Evolutionary conservation across 2,329 filamentous ascomycete genomes (phyloP).

Genomic region (Penicillium italicum): DNA sequence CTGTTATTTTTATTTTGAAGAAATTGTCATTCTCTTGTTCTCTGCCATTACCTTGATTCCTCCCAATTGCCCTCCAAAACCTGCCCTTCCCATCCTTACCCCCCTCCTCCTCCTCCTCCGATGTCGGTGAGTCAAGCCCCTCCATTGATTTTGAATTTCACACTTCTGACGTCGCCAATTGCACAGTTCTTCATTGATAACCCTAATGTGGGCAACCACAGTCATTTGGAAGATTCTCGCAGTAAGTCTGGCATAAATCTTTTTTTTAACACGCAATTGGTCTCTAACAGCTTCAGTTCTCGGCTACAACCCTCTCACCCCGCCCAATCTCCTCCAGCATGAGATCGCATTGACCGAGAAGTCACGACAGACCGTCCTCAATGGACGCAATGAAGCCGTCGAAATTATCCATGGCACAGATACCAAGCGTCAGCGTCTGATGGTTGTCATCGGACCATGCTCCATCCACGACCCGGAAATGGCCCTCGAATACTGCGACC

Average conservation of each 20-base stretch:
- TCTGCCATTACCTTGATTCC: neutral
- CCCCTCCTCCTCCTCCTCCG: neutral
- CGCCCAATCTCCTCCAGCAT: constrained; percentile 91
- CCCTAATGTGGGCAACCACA: constrained; percentile 71
- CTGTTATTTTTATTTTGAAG: neutral
- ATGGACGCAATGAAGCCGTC: constrained; percentile 58
- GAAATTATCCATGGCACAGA: constrained; percentile 60
- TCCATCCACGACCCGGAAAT: constrained; percentile 93
- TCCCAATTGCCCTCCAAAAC: constrained; percentile 4
- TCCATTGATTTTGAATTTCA: constrained; percentile 9
- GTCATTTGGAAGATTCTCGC: constrained; percentile 74
- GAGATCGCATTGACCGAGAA: constrained; percentile 62
- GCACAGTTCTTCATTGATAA: constrained; percentile 71
- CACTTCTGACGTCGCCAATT: constrained; percentile 11
- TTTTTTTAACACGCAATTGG: neutral
- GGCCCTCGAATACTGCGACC: constrained; percentile 88
- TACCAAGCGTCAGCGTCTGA: constrained; percentile 52
- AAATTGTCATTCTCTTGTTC: neutral
- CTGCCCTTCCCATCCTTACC: neutral
- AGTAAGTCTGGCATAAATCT: constrained; percentile 58
- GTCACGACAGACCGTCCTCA: constrained; percentile 53
- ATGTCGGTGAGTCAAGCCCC: constrained; percentile 36
- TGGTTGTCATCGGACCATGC: constrained; percentile 90
- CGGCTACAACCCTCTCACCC: constrained; percentile 88
- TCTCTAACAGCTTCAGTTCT: constrained; percentile 54